Conservation (phyloP, 2,329 filamentous ascomycete species). For the Ophiostoma sp. region DNA sequence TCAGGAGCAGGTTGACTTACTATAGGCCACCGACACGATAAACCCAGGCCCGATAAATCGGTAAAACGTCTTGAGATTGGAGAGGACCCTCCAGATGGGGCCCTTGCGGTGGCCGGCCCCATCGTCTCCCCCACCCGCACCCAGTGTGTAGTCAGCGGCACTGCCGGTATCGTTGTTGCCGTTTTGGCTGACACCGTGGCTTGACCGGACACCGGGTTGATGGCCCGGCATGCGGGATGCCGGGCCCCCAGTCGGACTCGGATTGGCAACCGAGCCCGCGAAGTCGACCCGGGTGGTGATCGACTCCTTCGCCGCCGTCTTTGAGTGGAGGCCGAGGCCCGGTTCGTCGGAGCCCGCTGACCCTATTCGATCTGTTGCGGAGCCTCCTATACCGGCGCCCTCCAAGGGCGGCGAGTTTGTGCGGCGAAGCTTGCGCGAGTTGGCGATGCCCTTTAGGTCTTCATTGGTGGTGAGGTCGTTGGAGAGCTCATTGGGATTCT, state of each 20-base stretch:
- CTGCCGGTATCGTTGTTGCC: neutral
- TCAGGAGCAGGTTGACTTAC: neutral
- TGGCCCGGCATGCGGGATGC: neutral
- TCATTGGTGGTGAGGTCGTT: constrained; percentile 53
- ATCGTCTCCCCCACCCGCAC: constrained; percentile 16
- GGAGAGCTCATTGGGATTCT: constrained; percentile 49
- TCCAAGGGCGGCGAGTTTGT: constrained; percentile 25
- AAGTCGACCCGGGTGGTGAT: constrained; percentile 17
- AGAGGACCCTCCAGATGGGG: constrained; percentile 34
- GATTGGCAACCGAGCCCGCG: constrained; percentile 13
- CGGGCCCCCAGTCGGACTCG: constrained; percentile 2
- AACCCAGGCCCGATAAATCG: constrained; percentile 57
- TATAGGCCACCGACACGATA: constrained; percentile 56
- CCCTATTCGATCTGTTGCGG: constrained; percentile 12
- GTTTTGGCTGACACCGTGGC: constrained; percentile 8
- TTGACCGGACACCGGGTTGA: constrained; percentile 9
- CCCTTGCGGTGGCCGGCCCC: constrained; percentile 2
- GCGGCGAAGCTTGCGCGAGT: constrained; percentile 34
- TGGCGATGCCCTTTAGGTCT: constrained; percentile 50
- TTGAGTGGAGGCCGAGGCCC: neutral
- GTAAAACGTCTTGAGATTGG: constrained; percentile 46
- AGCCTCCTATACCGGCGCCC: constrained; percentile 30
- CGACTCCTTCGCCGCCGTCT: constrained; percentile 13
- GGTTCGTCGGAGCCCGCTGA: constrained; percentile 9
- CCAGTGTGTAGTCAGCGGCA: neutral